Conservation (phyloP, 2,329 filamentous ascomycete species). For the Fusarium lateritium region DNA sequence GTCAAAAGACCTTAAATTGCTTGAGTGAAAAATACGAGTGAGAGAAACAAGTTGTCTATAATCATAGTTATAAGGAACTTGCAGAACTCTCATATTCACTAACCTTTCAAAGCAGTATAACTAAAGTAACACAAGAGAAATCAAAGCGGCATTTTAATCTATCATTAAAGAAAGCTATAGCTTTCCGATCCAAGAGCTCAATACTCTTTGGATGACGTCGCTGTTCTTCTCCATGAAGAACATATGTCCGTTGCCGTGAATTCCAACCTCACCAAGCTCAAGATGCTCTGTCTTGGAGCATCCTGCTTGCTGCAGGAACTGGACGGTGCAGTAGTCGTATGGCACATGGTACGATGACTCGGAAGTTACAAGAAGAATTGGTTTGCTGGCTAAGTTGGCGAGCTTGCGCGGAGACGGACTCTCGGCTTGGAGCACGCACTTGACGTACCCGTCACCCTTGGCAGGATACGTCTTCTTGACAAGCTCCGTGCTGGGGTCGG, state of each 20-base stretch:
- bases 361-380: slow-evolving; percentile 38
- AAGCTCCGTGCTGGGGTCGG: slow-evolving; percentile 33
- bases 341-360: slow-evolving; percentile 44
- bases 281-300: slow-evolving; percentile 40
- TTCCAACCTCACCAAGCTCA: slow-evolving; percentile 37
- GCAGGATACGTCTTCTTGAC: slow-evolving; percentile 26
- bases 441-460: slow-evolving; percentile 11
- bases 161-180: no score
- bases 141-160: no score
- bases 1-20: no score
- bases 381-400: slow-evolving; percentile 53
- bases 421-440: slow-evolving; percentile 37
- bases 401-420: slow-evolving; percentile 43
- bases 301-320: slow-evolving; percentile 38
- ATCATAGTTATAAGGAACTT: no score
- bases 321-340: slow-evolving; percentile 42
- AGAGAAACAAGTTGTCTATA: no score
- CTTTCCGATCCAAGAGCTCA: no score
- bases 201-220: not conserved
- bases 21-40: no score
- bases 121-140: no score
- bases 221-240: slow-evolving; percentile 47
- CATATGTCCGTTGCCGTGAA: slow-evolving; percentile 45
- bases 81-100: no score
- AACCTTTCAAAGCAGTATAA: no score